Conservation (phyloP, 23 red algal species). For the Chondrus crispus region DNA sequence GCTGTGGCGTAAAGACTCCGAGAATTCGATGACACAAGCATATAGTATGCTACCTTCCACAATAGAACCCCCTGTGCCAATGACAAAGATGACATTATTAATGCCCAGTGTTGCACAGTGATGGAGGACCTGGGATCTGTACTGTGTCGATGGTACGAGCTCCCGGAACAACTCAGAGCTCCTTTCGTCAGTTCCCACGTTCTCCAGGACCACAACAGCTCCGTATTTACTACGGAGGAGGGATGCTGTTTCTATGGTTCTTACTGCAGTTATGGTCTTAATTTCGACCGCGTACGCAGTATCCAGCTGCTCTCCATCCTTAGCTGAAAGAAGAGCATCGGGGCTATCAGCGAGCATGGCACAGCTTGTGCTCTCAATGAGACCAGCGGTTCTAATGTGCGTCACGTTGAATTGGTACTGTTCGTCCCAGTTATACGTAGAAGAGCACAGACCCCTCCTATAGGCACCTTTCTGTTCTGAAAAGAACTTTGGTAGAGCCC, state of each 20-base stretch:
- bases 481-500: constrained; percentile 1
- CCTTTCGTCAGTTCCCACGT: not conserved
- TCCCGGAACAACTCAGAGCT: not conserved
- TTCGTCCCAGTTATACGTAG: not conserved
- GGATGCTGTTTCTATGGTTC: not conserved
- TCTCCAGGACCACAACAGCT: not conserved
- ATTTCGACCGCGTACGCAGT: not conserved
- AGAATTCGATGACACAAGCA: not conserved
- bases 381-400: not conserved
- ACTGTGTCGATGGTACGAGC: not conserved
- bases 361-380: not conserved
- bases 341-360: not conserved
- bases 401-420: not conserved
- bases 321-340: not conserved
- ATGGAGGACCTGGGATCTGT: not conserved
- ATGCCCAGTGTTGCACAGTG: not conserved
- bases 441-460: not conserved
- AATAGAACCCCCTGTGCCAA: not conserved
- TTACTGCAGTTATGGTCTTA: not conserved
- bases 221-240: not conserved
- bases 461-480: not conserved
- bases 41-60: not conserved
- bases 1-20: not conserved
- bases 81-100: constrained; percentile 6
- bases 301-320: not conserved